These are phyloP conservation scores for Aureoboletus auriporus DNA, from an alignment of 768 basidiomycete species.

Conservation along the genomic window DNA sequence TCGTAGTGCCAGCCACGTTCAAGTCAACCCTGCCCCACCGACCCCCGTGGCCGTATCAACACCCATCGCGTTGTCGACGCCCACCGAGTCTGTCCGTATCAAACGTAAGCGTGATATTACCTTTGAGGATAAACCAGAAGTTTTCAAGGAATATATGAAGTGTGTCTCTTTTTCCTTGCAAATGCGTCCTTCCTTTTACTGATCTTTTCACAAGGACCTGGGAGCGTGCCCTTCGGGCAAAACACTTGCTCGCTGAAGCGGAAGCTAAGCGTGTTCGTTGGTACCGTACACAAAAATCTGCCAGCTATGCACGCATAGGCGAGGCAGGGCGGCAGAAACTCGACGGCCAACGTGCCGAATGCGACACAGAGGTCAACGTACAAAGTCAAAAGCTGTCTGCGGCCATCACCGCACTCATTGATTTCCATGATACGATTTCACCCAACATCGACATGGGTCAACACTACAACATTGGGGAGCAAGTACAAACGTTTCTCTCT, in stretches of 20 bases:
- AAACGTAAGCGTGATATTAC: constrained; percentile 26
- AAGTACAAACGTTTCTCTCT: constrained; percentile 16
- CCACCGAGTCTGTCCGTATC: constrained; percentile 12
- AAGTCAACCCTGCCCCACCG: not conserved
- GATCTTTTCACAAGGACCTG: constrained; percentile 16
- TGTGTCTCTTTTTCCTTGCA: constrained; percentile 9
- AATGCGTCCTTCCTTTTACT: not conserved
- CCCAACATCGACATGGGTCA: constrained; percentile 25
- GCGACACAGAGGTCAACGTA: constrained; percentile 20
- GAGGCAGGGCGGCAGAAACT: constrained; percentile 28
- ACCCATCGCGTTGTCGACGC: constrained; percentile 9
- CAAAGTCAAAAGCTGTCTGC: constrained; percentile 23
- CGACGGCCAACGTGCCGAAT: constrained; percentile 24
- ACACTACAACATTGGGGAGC: constrained; percentile 23
- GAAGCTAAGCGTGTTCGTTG: constrained; percentile 27
- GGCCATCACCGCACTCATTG: constrained; percentile 22
- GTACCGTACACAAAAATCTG: constrained; percentile 29
- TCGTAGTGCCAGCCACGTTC: constrained; percentile 2
- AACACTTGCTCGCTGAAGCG: constrained; percentile 23
- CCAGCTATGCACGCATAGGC: constrained; percentile 26
- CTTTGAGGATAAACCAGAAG: constrained; percentile 19
- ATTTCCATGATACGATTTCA: constrained; percentile 18
- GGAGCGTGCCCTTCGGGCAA: constrained; percentile 30
- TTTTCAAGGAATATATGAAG: constrained; percentile 30
- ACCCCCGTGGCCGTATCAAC: constrained; percentile 10